phyloP scores from a whole-genome alignment of 2,329 filamentous ascomycete species.

The Metarhizium robertsii region DNA sequence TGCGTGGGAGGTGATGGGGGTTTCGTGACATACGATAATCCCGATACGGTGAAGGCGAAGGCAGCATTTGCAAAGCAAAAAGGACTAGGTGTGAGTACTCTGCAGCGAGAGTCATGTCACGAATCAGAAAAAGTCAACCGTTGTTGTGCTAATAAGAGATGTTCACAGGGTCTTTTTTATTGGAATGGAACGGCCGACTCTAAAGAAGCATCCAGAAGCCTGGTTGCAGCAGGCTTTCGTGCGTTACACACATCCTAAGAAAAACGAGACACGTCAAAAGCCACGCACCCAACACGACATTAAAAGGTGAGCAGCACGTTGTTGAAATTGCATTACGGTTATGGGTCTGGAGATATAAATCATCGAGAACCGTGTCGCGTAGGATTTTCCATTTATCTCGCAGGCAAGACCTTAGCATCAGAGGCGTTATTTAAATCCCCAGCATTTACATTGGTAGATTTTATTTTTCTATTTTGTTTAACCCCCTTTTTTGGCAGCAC shows the following conservation, averaged over 20 bases:
- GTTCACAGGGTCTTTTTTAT: conserved; percentile 61
- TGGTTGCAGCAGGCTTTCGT: conserved; percentile 50
- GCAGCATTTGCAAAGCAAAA: conserved; percentile 64
- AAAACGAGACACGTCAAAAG: background rate
- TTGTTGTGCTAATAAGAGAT: conserved; percentile 4
- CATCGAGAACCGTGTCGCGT: background rate
- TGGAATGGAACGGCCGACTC: conserved; percentile 71
- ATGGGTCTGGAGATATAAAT: background rate
- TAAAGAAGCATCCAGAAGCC: conserved; percentile 44
- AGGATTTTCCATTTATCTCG: background rate
- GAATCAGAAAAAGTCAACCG: background rate
- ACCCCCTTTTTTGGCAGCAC: no score
- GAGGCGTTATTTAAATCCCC: background rate
- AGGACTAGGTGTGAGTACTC: conserved; percentile 49
- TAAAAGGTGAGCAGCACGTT: background rate
- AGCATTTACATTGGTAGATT: background rate
- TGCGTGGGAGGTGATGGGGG: conserved; percentile 66
- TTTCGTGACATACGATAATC: conserved; percentile 73
- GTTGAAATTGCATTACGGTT: background rate
- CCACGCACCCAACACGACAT: background rate
- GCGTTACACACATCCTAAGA: conserved; percentile 23
- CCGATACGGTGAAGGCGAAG: conserved; percentile 66
- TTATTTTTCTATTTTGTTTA: no score
- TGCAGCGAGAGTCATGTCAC: background rate
- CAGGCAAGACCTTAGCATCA: background rate